Conservation (phyloP, 2,329 filamentous ascomycete genomes). For the Pyrenophora graminea region DNA sequence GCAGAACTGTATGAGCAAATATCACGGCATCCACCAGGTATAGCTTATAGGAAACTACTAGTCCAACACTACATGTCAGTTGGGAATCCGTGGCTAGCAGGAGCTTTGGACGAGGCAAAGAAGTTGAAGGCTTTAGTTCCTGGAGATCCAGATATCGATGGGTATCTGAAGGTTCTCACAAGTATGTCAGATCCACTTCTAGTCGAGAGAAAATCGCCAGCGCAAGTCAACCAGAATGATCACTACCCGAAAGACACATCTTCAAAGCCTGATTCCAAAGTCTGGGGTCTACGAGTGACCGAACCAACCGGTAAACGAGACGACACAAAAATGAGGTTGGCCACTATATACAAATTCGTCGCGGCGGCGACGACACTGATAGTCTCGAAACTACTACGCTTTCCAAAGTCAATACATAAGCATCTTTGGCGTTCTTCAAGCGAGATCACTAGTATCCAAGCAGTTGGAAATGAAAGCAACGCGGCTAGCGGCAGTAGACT, state of each 20-base stretch:
- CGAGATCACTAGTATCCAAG: constrained; percentile 23
- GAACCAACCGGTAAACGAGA: constrained; percentile 3
- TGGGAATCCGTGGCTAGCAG: constrained; percentile 37
- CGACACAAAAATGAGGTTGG: constrained; percentile 27
- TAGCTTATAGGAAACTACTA: constrained; percentile 36
- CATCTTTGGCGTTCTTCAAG: constrained; percentile 21
- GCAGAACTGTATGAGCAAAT: constrained; percentile 41
- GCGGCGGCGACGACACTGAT: constrained; percentile 28
- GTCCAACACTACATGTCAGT: constrained; percentile 40
- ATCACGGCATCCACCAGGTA: constrained; percentile 34
- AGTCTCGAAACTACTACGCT: constrained; percentile 30
- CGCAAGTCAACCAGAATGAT: constrained; percentile 18
- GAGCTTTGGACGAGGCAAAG: constrained; percentile 35
- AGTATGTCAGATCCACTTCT: constrained; percentile 31
- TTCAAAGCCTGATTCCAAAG: constrained; percentile 1
- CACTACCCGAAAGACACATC: constrained; percentile 9
- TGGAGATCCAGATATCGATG: constrained; percentile 29
- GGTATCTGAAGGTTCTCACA: constrained; percentile 25
- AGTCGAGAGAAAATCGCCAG: constrained; percentile 8
- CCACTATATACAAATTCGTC: constrained; percentile 30
- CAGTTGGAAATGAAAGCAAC: constrained; percentile 22
- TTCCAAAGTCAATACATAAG: constrained; percentile 35
- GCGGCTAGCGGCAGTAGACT: background rate
- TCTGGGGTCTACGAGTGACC: background rate
- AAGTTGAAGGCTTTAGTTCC: constrained; percentile 31